Evolutionary conservation across 2,329 filamentous ascomycete species (phyloP).

Genomic region (Ambrosiella cleistominuta): DNA sequence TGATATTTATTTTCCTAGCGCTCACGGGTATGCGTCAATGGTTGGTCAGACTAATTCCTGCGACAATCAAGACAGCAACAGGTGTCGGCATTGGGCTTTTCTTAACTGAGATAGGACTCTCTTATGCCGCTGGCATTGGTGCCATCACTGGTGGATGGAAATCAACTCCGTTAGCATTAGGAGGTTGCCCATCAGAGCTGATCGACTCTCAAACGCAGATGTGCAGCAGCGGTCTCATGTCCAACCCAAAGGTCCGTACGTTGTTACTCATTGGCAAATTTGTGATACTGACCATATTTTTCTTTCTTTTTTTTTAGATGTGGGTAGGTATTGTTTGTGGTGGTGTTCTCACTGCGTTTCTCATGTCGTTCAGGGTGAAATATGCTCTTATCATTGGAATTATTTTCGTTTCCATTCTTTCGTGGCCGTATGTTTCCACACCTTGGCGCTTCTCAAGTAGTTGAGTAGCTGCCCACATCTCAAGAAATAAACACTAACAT

Average conservation of each 20-base stretch:
- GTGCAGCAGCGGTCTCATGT: slow-evolving; percentile 49
- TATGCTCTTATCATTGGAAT: slow-evolving; percentile 61
- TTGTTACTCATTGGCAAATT: not conserved
- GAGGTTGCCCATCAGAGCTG: slow-evolving; percentile 47
- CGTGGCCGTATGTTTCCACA: slow-evolving; percentile 44
- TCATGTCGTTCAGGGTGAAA: slow-evolving; percentile 65
- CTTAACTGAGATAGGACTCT: slow-evolving; percentile 46
- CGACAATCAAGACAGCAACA: slow-evolving; percentile 47
- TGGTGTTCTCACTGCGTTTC: slow-evolving; percentile 58
- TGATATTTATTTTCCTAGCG: slow-evolving; percentile 46
- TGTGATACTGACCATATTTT: not conserved
- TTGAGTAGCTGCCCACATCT: not conserved
- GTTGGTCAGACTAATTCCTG: slow-evolving; percentile 48
- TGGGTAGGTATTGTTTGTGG: slow-evolving; percentile 77
- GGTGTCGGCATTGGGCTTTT: slow-evolving; percentile 49
- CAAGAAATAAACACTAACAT: not conserved
- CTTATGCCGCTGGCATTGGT: slow-evolving; percentile 69
- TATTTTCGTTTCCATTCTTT: slow-evolving; percentile 51
- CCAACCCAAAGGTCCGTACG: slow-evolving; percentile 47
- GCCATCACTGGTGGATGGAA: slow-evolving; percentile 51
- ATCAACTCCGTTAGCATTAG: slow-evolving; percentile 57
- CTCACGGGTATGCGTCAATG: slow-evolving; percentile 55
- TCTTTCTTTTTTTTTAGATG: slow-evolving; percentile 31
- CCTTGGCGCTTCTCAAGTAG: not conserved
- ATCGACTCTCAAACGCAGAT: slow-evolving; percentile 29